Evolutionary conservation across 345 rosid species (phyloP), one percentile per base, ranked within the genome.

Genomic region (Chamaenerion angustifolium): DNA sequence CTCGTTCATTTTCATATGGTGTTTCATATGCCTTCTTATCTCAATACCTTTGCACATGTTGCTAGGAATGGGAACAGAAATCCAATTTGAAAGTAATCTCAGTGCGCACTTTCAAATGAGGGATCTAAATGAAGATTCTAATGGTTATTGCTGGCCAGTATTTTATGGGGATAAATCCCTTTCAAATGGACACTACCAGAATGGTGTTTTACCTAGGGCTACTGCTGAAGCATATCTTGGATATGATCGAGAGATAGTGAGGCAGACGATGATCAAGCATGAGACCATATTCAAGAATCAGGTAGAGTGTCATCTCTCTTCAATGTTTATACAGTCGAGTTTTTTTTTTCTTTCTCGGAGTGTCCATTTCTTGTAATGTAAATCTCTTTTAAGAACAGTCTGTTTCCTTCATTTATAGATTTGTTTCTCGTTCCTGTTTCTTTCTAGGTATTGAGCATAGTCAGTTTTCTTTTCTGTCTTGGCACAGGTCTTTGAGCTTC

Each of bases 51-150:
- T 62, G 54, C 17, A 35, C 31, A 51, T 41, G 11, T 46, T 73
- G 19, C 46, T 54, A 86, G 95, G 81, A 63, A 92, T 82, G 85
- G 89, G 93, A 81, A 74, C 83, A 63, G 72, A 74, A 68, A 82
- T 78, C 54, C 83, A 84, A 58, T 58, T 73, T 60, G 81, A 87
- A 78, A 75, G 87, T 75, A 75, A 67, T 68, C 70, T 81, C 51
- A 77, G 78, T n/a, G 73, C 71, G 60, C 64, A 72, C 73, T 73
- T 58, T 70, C 70, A 79, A 56, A 82, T 76, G 95, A 78, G 80
- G 79, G 87, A 83, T 79, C 76, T 80, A 49, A 76, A 76, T 67
- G 78, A 81, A 64, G 81, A 76, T 68, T 77, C 81, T 55, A 73
- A 76, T 62, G 68, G 75, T 64, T 77, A 70, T 72, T 71, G 76